Conservation (phyloP, 2,329 filamentous ascomycete genomes). For the Atkinsonella hypoxylon region DNA sequence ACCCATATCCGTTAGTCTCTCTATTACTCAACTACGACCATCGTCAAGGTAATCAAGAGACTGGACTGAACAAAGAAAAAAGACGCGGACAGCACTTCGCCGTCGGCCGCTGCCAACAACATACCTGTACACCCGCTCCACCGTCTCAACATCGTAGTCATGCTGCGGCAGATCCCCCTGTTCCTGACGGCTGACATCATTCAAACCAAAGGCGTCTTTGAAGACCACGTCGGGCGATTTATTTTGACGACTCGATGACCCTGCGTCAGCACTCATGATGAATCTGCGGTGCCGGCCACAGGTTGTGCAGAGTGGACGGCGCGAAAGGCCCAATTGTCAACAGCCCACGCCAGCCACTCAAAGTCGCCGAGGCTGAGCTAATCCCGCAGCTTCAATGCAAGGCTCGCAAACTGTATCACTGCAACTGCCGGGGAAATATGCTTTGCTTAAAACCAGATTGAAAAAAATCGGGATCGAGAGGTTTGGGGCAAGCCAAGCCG, state of each 20-base stretch:
- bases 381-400: background rate
- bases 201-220: slow-evolving; percentile 8
- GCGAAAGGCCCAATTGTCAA: background rate
- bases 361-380: background rate
- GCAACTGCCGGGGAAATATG: background rate
- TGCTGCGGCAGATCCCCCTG: slow-evolving; percentile 1
- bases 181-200: background rate
- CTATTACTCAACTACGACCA: background rate
- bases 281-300: background rate
- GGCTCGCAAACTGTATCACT: too few relatives aligned
- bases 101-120: background rate
- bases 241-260: background rate
- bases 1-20: background rate
- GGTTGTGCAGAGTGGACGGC: background rate
- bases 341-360: background rate
- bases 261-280: slow-evolving; percentile 1
- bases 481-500: background rate
- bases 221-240: background rate
- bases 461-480: background rate
- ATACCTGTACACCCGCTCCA: slow-evolving; percentile 42
- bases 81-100: background rate
- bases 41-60: background rate
- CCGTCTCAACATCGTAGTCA: slow-evolving; percentile 36
- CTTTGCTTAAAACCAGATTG: background rate
- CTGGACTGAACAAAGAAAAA: background rate